Base-by-base conservation (phyloP, 2,329 filamentous ascomycete genomes). In the Talaromyces funiculosus region DNA sequence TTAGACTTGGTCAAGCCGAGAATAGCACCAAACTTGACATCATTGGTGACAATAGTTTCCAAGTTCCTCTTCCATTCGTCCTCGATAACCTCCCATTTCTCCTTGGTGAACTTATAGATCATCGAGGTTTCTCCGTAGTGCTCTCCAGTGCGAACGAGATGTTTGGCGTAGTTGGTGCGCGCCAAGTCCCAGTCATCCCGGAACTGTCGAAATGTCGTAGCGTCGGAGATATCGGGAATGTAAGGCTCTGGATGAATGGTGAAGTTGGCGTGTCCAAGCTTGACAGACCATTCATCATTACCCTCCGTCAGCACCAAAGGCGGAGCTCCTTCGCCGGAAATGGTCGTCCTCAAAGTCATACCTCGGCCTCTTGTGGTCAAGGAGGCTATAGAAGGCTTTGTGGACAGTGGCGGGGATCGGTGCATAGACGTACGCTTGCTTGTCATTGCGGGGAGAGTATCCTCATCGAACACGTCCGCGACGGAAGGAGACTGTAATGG, bases 241-340 rank as follows among this genome's bases (percentile, higher is more conserved):
- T 96, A 96, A 0, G 92, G 93, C 71, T 87, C 84, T 0, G 92
- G 92, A 22, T 84, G 78, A 67, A 97, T 95, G 67, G 85, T 92
- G 73, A 95, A 97, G 77, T 97, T 96, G 65, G 92, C 92, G 72
- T 97, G 92, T 29, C 93, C 93, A 14, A 97, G 84, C 60, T 86
- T 86, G 69, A 88, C 85, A 0, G 90, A 88, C 93, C 93, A 97
- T 66, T 88, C 86, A 71, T 96, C 91, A 54, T 86, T 81, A 5
- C 72, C 68, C 40, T 86, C 84, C 59, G 89, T 85, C n/a, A 85
- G 78, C 58, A 87, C 78, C 64, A 92, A 85, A 4, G 84, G 82
- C 3, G 80, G 37, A 82, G 78, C 56, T 20, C 60, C 60, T 73
- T 83, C 66, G 72, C 77, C 66, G 75, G 82, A 72, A 69, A 73